Evolutionary conservation across 441 rosid genomes (phyloP), one percentile per base, ranked within the genome.

Genomic region (Sinapis alba): DNA sequence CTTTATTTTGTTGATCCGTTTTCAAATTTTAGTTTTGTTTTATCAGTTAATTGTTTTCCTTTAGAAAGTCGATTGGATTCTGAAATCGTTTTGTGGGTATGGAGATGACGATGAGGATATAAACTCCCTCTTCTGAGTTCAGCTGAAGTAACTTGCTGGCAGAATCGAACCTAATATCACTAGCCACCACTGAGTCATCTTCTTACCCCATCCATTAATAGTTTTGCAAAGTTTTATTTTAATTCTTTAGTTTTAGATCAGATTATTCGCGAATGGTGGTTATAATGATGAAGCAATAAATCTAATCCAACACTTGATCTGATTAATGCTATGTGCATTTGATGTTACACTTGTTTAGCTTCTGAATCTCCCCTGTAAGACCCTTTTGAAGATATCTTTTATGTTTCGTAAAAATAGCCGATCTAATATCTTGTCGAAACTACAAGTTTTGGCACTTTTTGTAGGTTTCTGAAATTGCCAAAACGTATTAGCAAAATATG

Each of bases 71-170:
- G 53, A 47, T 7, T 47, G 7, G 7, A 43, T 43, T 43, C 5
- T 47, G 20, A 47, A 47, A 13, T 41, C 13, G 51, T 45, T 45
- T 50, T 18, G 11, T 3, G 57, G 24, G 56, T 47, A 0, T 18
- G 57, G 57, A 50, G 57, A 50, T 50, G 57, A 50, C 57, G 57
- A 50, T 50, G 57, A 50, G 57, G 57, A 50, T 50, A 50, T 50
- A 50, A 0, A 24, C 57, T 50, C 57, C 57, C 57, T 50, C 57
- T 50, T 50, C 57, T 50, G 57, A 50, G 57, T 50, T 50, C 24
- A 50, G 57, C 57, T 50, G 23, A 50, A 18, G 57, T 5, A 50
- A 50, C 0, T 50, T 50, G 57, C 24, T 50, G 57, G 57, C 23
- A 50, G 57, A 50, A 50, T 50, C 57, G 57, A 50, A 50, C 57